A percentile compares a stretch with the other conserved stretches of the same genome.
Conservation (phyloP, 148 eudicot genomes). For the Spergularia bocconei region DNA sequence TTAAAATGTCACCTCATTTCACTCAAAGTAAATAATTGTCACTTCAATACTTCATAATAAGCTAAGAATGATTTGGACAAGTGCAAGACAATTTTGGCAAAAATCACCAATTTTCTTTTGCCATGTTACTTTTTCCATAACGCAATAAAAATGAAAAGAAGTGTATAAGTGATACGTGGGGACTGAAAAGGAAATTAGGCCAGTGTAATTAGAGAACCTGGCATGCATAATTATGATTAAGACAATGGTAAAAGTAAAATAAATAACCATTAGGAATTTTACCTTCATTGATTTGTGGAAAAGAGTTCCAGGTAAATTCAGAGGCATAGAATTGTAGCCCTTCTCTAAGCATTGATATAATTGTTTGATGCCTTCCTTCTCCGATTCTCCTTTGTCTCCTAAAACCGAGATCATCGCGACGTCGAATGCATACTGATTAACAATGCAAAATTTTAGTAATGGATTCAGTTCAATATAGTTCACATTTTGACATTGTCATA, state of each 20-base stretch:
- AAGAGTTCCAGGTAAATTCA: conserved; percentile 74
- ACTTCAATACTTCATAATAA: no score
- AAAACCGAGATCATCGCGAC: conserved; percentile 79
- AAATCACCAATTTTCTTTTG: conserved; percentile 9
- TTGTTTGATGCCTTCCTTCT: conserved; percentile 51
- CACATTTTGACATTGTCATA: no score
- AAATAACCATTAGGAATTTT: neutral
- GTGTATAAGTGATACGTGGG: conserved; percentile 4
- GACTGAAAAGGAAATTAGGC: conserved; percentile 19
- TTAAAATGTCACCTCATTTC: conserved; percentile 13
- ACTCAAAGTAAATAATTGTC: no score
- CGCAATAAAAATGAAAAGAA: neutral
- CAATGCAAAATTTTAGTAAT: neutral
- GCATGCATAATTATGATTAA: conserved; percentile 1
- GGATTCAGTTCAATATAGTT: no score
- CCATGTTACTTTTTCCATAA: conserved; percentile 2
- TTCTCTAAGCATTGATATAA: conserved; percentile 63
- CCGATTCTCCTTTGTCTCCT: conserved; percentile 49
- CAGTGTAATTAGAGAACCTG: conserved; percentile 22
- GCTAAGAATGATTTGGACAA: conserved; percentile 20
- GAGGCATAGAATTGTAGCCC: conserved; percentile 96
- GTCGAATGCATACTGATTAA: conserved; percentile 68
- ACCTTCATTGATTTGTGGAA: conserved; percentile 38
- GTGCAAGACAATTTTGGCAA: conserved; percentile 18
- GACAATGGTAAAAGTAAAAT: conserved; percentile 5